Evolutionary conservation across 768 basidiomycete genomes (phyloP), one percentile per base, ranked within the genome.

Genomic region (Suillus brevipes): DNA sequence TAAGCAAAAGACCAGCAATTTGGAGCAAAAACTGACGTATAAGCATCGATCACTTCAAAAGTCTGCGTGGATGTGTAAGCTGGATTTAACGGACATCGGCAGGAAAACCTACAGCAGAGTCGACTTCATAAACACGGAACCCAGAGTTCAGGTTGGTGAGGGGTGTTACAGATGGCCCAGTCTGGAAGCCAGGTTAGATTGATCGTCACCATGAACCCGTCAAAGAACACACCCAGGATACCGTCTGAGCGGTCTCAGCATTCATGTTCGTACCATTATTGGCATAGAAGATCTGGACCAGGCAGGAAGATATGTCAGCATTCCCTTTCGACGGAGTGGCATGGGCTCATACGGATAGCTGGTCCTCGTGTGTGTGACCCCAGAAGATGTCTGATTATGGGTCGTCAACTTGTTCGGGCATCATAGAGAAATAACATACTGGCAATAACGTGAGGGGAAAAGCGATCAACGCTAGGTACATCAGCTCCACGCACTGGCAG

Each of bases 361-460:
- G 83, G 73, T 92, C 90, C 72, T 91, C 88, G 63, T 92, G 90
- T 0, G 87, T 85, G 70, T 92, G 91, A 7, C 91, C 91, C 71
- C 81, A 92, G 79, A 92, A 91, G n/a, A 91, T 85, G 67, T 85
- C 89, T 87, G 62, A 45, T 60, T 47, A 28, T 28, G 61, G 60
- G 64, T 68, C 70, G 67, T 65, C 64, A 49, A 20, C 23, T 37
- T 58, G 9, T 49, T 49, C 28, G 63, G 20, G 42, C 56, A 56
- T 47, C 57, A 67, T 52, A 58, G 53, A 60, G 58, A 47, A 62
- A 59, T n/a, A 50, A 81, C 88, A 50, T 61, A 89, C 88, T 88
- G 52, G 89, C 87, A 66, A 91, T 89, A 62, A 91, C 89, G 69
- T 91, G 90, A 37, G 89, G 89, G 9, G 89, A 87, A 74, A 82